phyloP scores from a whole-genome alignment of 306 rosid species.

The Styphnolobium japonicum region DNA sequence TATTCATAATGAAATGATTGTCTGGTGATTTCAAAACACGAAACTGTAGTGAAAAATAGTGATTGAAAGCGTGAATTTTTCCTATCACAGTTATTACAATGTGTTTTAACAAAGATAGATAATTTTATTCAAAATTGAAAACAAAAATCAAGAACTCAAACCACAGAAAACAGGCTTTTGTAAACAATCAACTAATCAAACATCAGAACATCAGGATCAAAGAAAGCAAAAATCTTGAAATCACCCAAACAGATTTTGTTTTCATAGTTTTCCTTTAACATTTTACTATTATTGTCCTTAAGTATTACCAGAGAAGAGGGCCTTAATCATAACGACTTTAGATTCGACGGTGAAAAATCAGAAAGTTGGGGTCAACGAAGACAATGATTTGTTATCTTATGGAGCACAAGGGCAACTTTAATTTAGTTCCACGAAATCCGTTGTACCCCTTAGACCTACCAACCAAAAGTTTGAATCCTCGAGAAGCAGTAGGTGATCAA shows the following conservation, averaged over 20 bases:
- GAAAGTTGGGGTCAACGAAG: constrained; percentile 23
- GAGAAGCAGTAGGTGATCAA: neutral
- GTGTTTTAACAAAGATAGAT: too few relatives aligned
- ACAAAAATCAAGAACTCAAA: neutral
- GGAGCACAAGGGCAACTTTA: constrained; percentile 14
- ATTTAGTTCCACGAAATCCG: constrained; percentile 38
- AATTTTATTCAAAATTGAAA: neutral
- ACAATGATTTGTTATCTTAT: constrained; percentile 21
- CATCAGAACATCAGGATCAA: neutral
- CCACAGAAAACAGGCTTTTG: too few relatives aligned
- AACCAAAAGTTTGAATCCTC: constrained; percentile 11
- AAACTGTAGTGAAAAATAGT: neutral
- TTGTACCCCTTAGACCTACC: constrained; percentile 23
- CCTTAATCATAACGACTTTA: constrained; percentile 13
- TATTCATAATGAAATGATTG: neutral
- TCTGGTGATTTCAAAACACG: neutral
- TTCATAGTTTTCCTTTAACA: neutral
- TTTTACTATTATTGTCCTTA: neutral
- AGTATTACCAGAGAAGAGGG: neutral
- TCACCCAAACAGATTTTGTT: neutral
- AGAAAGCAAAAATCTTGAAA: neutral
- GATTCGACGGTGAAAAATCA: constrained; percentile 9
- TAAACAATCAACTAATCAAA: neutral
- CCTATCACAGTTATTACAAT: neutral
- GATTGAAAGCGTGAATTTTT: neutral